phyloP scores from a whole-genome alignment of 2,329 filamentous ascomycete species.

The Seiridium cupressi region DNA sequence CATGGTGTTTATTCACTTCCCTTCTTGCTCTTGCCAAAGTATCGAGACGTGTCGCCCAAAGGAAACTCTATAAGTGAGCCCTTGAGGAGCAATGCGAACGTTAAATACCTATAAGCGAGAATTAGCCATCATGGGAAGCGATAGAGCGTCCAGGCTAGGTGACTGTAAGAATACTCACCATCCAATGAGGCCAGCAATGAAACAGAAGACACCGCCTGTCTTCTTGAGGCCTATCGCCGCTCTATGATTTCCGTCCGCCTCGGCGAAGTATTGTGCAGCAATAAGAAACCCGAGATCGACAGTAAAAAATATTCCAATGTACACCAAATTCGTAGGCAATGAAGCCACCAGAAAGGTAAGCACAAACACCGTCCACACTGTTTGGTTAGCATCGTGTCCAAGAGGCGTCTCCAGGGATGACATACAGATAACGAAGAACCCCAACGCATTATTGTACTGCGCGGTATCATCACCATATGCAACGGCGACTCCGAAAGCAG shows the following conservation, averaged over 20 bases:
- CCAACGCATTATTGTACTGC: constrained; percentile 24
- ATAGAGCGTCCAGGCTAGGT: too few relatives aligned
- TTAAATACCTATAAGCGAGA: constrained; percentile 19
- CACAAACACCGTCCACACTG: constrained; percentile 24
- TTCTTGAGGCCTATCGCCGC: constrained; percentile 18
- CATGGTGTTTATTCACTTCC: not conserved
- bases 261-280: constrained; percentile 23
- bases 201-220: constrained; percentile 20
- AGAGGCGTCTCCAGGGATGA: not conserved
- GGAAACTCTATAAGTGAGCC: constrained; percentile 21
- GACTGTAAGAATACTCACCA: constrained; percentile 15
- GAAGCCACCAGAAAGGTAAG: constrained; percentile 21
- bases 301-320: constrained; percentile 21
- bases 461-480: constrained; percentile 20
- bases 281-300: constrained; percentile 20
- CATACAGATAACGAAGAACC: constrained; percentile 22
- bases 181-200: constrained; percentile 22
- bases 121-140: too few relatives aligned
- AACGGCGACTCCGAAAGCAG: constrained; percentile 20
- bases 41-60: constrained; percentile 21
- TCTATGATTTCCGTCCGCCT: constrained; percentile 17
- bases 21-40: constrained; percentile 18
- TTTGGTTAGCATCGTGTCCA: too few relatives aligned
- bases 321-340: constrained; percentile 20
- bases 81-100: constrained; percentile 20